Evolutionary conservation across 176 grass and related monocot genomes (phyloP).

Genomic region (Secale cereale): DNA sequence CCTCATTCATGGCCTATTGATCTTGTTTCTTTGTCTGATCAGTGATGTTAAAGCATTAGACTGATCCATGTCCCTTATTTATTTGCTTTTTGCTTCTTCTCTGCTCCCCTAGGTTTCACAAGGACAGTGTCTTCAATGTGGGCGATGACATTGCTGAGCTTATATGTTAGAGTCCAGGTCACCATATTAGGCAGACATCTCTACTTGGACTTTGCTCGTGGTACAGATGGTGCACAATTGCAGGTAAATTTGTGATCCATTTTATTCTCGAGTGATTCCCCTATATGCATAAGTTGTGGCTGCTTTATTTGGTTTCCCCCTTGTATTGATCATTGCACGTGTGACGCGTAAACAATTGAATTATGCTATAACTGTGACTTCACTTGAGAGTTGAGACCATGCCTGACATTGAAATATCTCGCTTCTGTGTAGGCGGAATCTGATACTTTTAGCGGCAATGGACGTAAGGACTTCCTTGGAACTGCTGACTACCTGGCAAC

Average conservation of each 20-base stretch:
- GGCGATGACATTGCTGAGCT: conserved; percentile 88
- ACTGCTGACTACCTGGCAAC: conserved; percentile 85
- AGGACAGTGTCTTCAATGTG: conserved; percentile 75
- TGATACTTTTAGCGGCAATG: conserved; percentile 51
- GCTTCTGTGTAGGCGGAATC: conserved; percentile 57
- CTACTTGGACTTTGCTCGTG: conserved; percentile 78
- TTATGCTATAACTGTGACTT: background rate
- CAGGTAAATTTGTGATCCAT: conserved; percentile 30
- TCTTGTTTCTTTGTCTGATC: background rate
- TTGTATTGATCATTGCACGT: background rate
- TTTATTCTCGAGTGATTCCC: background rate
- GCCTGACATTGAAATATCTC: conserved; percentile 22
- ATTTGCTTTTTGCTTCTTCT: background rate
- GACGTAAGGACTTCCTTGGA: conserved; percentile 70
- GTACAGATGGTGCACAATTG: conserved; percentile 41
- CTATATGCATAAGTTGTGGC: background rate
- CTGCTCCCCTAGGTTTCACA: conserved; percentile 69
- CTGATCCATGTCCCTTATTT: background rate
- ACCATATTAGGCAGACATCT: conserved; percentile 97
- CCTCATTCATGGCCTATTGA: background rate
- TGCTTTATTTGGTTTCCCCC: background rate
- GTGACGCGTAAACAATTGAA: background rate
- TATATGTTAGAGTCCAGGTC: conserved; percentile 95
- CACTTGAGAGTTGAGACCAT: background rate
- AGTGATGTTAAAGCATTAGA: conserved; percentile 2